A percentile compares a stretch with the other conserved stretches of the same genome.
Conservation (phyloP, 192 early-diverging fungal genomes). For the Dimargaris verticillata region DNA sequence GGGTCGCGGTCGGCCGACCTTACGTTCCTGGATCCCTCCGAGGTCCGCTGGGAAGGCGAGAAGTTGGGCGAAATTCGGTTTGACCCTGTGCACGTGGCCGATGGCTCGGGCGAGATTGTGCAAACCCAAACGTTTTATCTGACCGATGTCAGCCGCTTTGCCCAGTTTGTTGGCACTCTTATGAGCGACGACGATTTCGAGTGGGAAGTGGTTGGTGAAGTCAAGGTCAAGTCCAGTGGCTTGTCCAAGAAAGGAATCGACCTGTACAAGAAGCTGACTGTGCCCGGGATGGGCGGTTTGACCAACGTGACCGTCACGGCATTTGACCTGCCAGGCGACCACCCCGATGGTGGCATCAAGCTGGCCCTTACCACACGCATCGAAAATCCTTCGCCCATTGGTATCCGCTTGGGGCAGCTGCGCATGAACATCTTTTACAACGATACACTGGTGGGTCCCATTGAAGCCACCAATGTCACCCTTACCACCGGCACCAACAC, state of each 20-base stretch:
- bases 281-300: slow-evolving; percentile 39
- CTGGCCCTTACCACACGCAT: slow-evolving; percentile 43
- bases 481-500: slow-evolving; percentile 21
- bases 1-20: slow-evolving; percentile 2
- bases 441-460: slow-evolving; percentile 26
- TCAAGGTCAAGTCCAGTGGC: slow-evolving; percentile 19
- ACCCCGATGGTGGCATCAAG: slow-evolving; percentile 40
- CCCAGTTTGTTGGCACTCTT: neutral
- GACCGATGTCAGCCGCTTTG: neutral
- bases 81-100: slow-evolving; percentile 7
- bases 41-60: neutral
- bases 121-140: neutral
- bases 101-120: neutral
- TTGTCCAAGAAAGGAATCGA: slow-evolving; percentile 25
- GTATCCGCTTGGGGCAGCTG: slow-evolving; percentile 29
- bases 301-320: slow-evolving; percentile 27
- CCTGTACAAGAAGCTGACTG: slow-evolving; percentile 26
- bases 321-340: slow-evolving; percentile 35
- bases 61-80: neutral
- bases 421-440: slow-evolving; percentile 26
- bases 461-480: slow-evolving; percentile 37
- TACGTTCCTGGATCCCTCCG: neutral
- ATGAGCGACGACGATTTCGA: slow-evolving; percentile 12
- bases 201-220: slow-evolving; percentile 18
- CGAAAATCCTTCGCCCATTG: slow-evolving; percentile 37